These are phyloP conservation scores for Tetrahymena malaccensis DNA, from an alignment of 73 alveolate species.

Conservation along the genomic window DNA sequence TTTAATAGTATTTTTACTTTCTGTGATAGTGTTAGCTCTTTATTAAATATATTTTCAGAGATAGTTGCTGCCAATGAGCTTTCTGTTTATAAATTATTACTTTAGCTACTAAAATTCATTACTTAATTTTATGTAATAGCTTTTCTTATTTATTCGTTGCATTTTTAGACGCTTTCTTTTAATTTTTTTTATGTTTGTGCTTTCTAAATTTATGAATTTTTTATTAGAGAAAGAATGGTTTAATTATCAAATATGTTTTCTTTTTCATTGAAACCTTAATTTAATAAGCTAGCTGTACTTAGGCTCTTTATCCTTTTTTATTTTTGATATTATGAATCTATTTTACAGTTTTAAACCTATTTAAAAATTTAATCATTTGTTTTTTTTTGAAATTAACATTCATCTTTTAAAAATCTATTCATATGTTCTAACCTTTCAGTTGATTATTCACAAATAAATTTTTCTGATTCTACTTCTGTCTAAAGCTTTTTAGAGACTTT, in stretches of 20 bases:
- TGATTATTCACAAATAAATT: background rate
- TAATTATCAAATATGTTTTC: background rate
- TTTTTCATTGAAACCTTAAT: background rate
- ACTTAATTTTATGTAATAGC: background rate
- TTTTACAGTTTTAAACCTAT: background rate
- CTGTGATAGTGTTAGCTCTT: background rate
- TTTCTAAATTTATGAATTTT: background rate
- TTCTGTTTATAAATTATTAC: background rate
- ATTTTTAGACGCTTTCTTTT: background rate
- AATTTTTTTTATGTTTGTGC: background rate
- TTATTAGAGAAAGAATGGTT: background rate
- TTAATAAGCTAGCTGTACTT: background rate
- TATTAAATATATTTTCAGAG: background rate
- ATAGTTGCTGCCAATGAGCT: background rate
- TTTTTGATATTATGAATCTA: background rate
- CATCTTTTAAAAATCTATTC: background rate
- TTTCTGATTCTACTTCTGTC: background rate
- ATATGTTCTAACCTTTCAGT: background rate
- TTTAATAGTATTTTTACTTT: background rate
- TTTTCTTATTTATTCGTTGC: background rate
- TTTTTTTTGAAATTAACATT: too few species aligned
- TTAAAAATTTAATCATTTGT: background rate
- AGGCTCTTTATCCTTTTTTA: background rate
- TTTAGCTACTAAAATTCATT: background rate
- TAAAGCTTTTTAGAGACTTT: background rate